These are phyloP conservation scores for Penicillium robsamsonii DNA, from an alignment of 495 filamentous ascomycete species.

Conservation along the genomic window DNA sequence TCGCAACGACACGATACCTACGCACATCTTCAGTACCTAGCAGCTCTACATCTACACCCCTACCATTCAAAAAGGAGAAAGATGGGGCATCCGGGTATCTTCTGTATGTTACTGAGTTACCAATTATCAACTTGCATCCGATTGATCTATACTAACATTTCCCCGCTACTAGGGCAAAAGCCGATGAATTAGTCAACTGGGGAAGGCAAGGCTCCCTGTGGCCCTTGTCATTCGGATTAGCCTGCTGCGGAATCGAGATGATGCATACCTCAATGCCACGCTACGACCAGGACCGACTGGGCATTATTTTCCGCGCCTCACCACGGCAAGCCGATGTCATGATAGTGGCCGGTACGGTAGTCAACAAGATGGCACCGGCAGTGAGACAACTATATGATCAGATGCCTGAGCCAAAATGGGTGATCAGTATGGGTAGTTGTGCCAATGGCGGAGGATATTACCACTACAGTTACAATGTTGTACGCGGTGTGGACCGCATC, in stretches of 20 bases:
- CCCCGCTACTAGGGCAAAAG: constrained; percentile 58
- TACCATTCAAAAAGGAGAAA: constrained; percentile 1
- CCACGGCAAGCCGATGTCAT: constrained; percentile 92
- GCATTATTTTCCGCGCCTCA: constrained; percentile 92
- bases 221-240: constrained; percentile 92
- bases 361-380: constrained; percentile 94
- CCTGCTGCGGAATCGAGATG: constrained; percentile 93
- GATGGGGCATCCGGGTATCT: constrained; percentile 12
- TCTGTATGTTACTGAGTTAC: constrained; percentile 6
- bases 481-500: constrained; percentile 83
- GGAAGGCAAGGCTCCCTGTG: constrained; percentile 84
- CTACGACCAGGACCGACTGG: constrained; percentile 89
- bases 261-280: constrained; percentile 92
- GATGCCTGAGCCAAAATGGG: constrained; percentile 93
- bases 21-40: not conserved
- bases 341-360: constrained; percentile 90
- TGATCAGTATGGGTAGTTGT: constrained; percentile 87
- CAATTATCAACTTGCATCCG: no score
- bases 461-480: constrained; percentile 88
- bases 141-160: not conserved
- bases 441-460: constrained; percentile 95
- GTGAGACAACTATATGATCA: constrained; percentile 90
- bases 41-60: not conserved
- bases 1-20: constrained; percentile 1
- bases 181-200: constrained; percentile 85